Evolutionary conservation across 805 yeast species (phyloP).

Genomic region (Brettanomyces bruxellensis): DNA sequence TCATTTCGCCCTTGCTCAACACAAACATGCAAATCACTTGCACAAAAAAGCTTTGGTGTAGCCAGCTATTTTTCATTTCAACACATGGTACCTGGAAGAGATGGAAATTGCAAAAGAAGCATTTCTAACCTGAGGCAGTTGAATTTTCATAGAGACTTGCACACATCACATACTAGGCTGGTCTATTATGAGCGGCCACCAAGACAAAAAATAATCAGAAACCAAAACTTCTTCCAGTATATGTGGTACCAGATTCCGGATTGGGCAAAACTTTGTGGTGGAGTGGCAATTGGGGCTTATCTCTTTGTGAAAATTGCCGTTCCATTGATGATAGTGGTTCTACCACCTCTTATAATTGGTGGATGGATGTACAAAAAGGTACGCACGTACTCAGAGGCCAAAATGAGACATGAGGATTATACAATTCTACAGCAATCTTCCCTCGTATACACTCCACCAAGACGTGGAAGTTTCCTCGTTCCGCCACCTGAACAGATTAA

Average conservation of each 20-base stretch:
- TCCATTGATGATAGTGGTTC: conserved; percentile 21
- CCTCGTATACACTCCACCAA: conserved; percentile 16
- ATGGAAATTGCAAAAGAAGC: too few relatives aligned
- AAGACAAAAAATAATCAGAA: conserved; percentile 10
- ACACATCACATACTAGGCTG: too few relatives aligned
- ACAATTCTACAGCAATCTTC: conserved; percentile 15
- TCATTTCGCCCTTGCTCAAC: too few relatives aligned
- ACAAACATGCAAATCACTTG: too few relatives aligned
- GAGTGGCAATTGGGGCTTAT: conserved; percentile 18
- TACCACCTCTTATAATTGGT: conserved; percentile 25
- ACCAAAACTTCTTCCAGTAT: conserved; percentile 5
- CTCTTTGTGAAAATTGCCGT: conserved; percentile 24
- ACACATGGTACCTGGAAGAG: too few relatives aligned
- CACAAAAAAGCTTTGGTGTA: too few relatives aligned
- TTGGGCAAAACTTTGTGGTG: conserved; percentile 17
- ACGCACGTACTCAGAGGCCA: conserved; percentile 6
- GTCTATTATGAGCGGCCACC: conserved; percentile 15
- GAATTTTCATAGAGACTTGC: too few relatives aligned
- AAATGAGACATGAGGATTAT: conserved; percentile 10
- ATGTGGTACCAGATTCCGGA: conserved; percentile 21
- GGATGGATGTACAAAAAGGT: conserved; percentile 12
- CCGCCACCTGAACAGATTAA: conserved; percentile 22
- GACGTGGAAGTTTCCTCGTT: conserved; percentile 5
- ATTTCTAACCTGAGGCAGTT: too few relatives aligned
- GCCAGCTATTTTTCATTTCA: too few relatives aligned